Base-by-base conservation (phyloP, 2,329 filamentous ascomycete species). In the Fusarium sp. region DNA sequence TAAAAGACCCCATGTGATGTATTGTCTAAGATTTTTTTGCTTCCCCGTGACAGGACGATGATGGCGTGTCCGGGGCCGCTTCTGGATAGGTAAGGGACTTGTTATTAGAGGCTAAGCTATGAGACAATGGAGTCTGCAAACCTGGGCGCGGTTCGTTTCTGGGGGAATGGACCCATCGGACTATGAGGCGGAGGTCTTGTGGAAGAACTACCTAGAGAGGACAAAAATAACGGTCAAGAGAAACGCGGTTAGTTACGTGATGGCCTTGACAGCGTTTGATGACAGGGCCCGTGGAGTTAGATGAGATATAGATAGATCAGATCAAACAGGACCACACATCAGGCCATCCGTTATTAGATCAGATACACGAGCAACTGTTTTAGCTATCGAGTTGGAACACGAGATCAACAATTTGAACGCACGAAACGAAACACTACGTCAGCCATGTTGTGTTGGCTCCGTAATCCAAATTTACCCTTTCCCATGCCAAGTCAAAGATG, bases 241-340 rank as follows among this genome's bases (percentile, higher is more conserved):
- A 40, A 58, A 45, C 30, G 27, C 30, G 54, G 40, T n/a, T 32
- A 33, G 19, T 19, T 30, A 37, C 20, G 19, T 32, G 46, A 22
- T 30, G 22, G 39, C 9, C 10, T 11, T 25, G 46, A 22, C 30
- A 19, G 20, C 22, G 17, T 40, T 17, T 39, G 23, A 19, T 39
- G 33, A 30, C 43, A 37, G 33, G n/a, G 48, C 37, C 15, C 39
- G 30, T 35, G 30, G 30, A 10, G 8, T 27, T 39, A 65, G 59
- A 71, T 67, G 54, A 71, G 70, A 72, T 68, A 47, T 67, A 54
- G 61, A 22, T 15, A 70, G 61, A 72, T 72, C 70, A 62, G 65
- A 72, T 71, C 50, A 48, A 64, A 64, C 33, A 39, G 25, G 25
- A 44, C 59, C 49, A 48, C 41, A 48, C 19, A 56, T 44, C 63